These are phyloP conservation scores for Saccharomyces hybrid DNA, from an alignment of 1,139 yeast genomes.

Conservation along the genomic window DNA sequence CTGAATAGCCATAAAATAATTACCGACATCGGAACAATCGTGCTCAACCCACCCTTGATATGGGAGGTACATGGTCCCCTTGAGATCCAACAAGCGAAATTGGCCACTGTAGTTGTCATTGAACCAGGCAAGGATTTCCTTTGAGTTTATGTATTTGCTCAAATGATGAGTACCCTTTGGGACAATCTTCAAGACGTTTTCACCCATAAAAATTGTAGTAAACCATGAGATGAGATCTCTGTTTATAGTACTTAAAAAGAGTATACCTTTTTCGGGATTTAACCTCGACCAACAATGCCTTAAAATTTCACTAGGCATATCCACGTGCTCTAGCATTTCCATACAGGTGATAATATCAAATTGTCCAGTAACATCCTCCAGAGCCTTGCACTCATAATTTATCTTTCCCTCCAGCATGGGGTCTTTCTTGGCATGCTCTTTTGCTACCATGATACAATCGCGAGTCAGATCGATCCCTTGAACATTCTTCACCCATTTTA, in stretches of 20 bases:
- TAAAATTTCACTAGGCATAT: constrained; percentile 68
- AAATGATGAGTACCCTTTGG: constrained; percentile 90
- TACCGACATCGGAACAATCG: constrained; percentile 54
- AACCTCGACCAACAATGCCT: constrained; percentile 58
- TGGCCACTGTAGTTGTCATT: constrained; percentile 34
- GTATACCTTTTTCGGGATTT: constrained; percentile 55
- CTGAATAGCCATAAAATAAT: constrained; percentile 77
- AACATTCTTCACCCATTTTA: constrained; percentile 54
- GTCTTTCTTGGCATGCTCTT: constrained; percentile 55
- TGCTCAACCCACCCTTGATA: constrained; percentile 78
- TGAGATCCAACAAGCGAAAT: constrained; percentile 54
- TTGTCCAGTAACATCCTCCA: constrained; percentile 48
- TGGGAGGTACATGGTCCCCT: constrained; percentile 81
- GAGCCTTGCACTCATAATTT: constrained; percentile 49
- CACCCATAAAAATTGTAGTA: constrained; percentile 89
- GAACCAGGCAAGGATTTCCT: constrained; percentile 66
- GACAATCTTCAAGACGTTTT: constrained; percentile 66
- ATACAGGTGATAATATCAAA: constrained; percentile 83
- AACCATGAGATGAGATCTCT: constrained; percentile 86
- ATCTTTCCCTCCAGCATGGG: constrained; percentile 51
- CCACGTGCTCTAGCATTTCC: constrained; percentile 93
- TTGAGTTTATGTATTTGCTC: constrained; percentile 73
- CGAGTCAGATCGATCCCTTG: constrained; percentile 78
- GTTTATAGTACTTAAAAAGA: constrained; percentile 85
- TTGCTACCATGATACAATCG: constrained; percentile 77